Evolutionary conservation across 202 grass and related monocot genomes (phyloP).

Genomic region (Saccharum hybrid): DNA sequence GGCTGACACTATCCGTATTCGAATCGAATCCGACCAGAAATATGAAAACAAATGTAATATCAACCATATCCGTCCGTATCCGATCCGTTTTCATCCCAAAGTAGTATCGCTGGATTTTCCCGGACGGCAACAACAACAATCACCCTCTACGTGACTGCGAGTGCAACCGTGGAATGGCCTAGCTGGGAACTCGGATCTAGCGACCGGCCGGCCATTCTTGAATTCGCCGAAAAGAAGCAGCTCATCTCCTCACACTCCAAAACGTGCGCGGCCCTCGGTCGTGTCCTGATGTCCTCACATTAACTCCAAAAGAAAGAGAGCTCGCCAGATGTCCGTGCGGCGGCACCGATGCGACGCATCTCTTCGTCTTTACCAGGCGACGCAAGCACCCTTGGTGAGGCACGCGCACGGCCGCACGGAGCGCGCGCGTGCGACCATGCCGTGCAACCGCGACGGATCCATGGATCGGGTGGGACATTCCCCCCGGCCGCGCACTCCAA

Average conservation of each 20-base stretch:
- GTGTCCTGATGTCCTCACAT: not conserved
- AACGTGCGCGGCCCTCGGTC: not conserved
- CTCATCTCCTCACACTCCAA: not conserved
- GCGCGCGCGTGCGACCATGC: not conserved
- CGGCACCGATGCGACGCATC: not conserved
- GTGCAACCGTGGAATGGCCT: too few species aligned
- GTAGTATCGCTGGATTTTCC: not conserved
- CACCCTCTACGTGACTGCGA: too few species aligned
- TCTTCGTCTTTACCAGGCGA: too few species aligned
- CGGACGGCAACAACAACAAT: too few species aligned
- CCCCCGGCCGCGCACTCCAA: not conserved
- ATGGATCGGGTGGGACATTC: not conserved
- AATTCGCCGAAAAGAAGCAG: conserved; percentile 5
- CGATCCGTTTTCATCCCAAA: too few species aligned
- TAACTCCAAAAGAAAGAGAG: not conserved
- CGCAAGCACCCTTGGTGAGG: too few species aligned
- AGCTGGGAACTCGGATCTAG: not conserved
- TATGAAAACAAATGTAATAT: too few species aligned
- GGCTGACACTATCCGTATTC: too few species aligned
- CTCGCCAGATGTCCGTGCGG: not conserved
- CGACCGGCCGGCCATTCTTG: not conserved
- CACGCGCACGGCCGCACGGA: too few species aligned
- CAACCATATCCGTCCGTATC: too few species aligned
- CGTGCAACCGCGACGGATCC: not conserved
- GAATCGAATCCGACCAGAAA: too few species aligned